Evolutionary conservation across 495 filamentous ascomycete genomes (phyloP).

Genomic region (Aspergillus bridgeri): DNA sequence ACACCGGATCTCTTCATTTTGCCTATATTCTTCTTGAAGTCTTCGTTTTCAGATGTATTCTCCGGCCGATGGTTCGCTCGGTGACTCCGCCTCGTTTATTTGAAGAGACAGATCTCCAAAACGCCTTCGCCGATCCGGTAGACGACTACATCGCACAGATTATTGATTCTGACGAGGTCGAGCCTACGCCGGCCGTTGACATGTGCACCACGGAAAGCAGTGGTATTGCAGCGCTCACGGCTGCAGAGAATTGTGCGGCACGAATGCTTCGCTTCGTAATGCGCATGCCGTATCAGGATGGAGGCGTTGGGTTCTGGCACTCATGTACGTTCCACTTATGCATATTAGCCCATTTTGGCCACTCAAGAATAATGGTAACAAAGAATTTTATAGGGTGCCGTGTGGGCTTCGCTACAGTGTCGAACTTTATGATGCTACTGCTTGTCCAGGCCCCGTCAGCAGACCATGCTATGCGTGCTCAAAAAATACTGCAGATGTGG

Average conservation of each 20-base stretch:
- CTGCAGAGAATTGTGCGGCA: conserved; percentile 34
- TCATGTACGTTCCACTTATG: conserved; percentile 22
- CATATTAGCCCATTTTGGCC: not conserved
- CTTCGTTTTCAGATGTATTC: conserved; percentile 32
- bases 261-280: conserved; percentile 30
- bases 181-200: conserved; percentile 24
- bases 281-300: conserved; percentile 27
- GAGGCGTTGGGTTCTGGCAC: conserved; percentile 30
- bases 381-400: conserved; percentile 24
- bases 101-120: conserved; percentile 20
- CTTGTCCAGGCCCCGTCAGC: conserved; percentile 31
- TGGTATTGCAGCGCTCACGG: conserved; percentile 25
- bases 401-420: conserved; percentile 33
- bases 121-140: conserved; percentile 6
- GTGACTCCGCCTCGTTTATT: conserved; percentile 31
- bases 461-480: conserved; percentile 25
- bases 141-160: conserved; percentile 15
- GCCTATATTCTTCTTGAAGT: conserved; percentile 31
- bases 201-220: conserved; percentile 20
- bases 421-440: conserved; percentile 32
- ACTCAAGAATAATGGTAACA: not conserved
- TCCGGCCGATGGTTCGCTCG: conserved; percentile 35
- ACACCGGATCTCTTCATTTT: conserved; percentile 27
- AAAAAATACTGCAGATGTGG: conserved; percentile 31
- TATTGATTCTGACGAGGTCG: not conserved